Evolutionary conservation across 164 flowering plant species (phyloP).

Genomic region (Vitis rupestris): DNA sequence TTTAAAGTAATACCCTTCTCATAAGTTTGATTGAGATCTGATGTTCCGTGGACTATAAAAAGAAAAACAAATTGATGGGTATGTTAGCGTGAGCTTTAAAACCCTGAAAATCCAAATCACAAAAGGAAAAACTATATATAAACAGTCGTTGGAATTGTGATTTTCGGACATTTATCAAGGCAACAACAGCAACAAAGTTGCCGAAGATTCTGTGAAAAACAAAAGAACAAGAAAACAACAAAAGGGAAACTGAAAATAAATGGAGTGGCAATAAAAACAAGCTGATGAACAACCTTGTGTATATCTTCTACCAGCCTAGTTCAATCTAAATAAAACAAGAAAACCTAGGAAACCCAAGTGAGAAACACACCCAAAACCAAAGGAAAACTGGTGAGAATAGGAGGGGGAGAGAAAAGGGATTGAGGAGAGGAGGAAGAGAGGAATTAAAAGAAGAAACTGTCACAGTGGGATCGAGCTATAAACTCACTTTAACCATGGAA

Average conservation of each 20-base stretch:
- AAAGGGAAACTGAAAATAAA: too few relatives aligned
- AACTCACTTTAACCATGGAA: constrained; percentile 55
- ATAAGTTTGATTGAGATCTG: constrained; percentile 8
- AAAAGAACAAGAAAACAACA: background rate
- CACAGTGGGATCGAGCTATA: constrained; percentile 39
- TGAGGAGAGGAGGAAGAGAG: constrained; percentile 15
- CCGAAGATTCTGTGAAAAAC: background rate
- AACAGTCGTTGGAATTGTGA: too few relatives aligned
- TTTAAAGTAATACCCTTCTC: background rate
- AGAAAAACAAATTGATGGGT: constrained; percentile 2
- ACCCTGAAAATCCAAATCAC: background rate
- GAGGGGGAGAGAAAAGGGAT: constrained; percentile 5
- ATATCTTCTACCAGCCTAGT: background rate
- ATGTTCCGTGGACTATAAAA: background rate
- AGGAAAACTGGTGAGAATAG: constrained; percentile 4
- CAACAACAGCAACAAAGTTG: background rate
- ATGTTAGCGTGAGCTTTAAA: background rate
- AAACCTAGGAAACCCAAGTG: constrained; percentile 12
- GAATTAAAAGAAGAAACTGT: constrained; percentile 42
- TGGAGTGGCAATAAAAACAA: background rate
- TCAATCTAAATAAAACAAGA: constrained; percentile 1
- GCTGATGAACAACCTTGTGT: background rate
- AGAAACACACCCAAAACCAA: constrained; percentile 14
- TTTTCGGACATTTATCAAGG: background rate
- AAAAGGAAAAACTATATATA: background rate